These are phyloP conservation scores for Nothophytophthora sp. DNA, from an alignment of 352 stramenopile genomes.

Conservation along the genomic window DNA sequence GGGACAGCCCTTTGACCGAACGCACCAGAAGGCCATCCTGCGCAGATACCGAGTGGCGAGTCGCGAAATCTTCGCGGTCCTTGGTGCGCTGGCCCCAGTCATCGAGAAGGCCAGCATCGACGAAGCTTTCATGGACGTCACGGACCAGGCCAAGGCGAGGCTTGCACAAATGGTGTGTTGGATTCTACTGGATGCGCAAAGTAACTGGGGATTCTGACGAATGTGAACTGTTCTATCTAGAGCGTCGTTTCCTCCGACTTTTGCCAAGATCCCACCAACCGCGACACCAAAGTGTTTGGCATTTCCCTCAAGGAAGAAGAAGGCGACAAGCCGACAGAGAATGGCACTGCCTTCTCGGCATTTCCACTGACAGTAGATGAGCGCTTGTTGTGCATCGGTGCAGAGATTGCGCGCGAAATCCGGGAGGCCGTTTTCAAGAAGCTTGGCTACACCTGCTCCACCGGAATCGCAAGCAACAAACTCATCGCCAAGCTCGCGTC, in stretches of 20 bases:
- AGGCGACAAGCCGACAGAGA: conserved; percentile 6
- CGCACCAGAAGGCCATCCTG: conserved; percentile 83
- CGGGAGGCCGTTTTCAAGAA: conserved; percentile 56
- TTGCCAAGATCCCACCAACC: conserved; percentile 53
- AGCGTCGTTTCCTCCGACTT: conserved; percentile 57
- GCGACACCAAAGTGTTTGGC: conserved; percentile 75
- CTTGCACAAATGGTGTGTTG: conserved; percentile 45
- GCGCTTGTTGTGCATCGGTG: conserved; percentile 66
- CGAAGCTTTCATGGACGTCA: conserved; percentile 84
- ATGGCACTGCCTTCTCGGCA: conserved; percentile 16
- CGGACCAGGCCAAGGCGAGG: conserved; percentile 55
- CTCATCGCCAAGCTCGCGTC: conserved; percentile 78
- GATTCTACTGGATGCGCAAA: too few relatives aligned
- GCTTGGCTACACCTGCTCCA: conserved; percentile 82
- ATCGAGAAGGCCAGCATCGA: conserved; percentile 83
- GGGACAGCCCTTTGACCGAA: conserved; percentile 62
- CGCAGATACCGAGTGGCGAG: conserved; percentile 79
- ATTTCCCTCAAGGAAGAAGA: conserved; percentile 42
- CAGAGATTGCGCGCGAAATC: conserved; percentile 71
- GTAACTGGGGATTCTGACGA: not conserved
- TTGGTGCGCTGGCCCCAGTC: conserved; percentile 46
- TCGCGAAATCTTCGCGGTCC: conserved; percentile 73
- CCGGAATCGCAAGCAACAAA: conserved; percentile 78
- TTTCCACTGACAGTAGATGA: conserved; percentile 73
- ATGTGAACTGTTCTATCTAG: conserved; percentile 16